Base-by-base conservation (phyloP, 2,329 filamentous ascomycete species). In the Paracamarosporium sp. region DNA sequence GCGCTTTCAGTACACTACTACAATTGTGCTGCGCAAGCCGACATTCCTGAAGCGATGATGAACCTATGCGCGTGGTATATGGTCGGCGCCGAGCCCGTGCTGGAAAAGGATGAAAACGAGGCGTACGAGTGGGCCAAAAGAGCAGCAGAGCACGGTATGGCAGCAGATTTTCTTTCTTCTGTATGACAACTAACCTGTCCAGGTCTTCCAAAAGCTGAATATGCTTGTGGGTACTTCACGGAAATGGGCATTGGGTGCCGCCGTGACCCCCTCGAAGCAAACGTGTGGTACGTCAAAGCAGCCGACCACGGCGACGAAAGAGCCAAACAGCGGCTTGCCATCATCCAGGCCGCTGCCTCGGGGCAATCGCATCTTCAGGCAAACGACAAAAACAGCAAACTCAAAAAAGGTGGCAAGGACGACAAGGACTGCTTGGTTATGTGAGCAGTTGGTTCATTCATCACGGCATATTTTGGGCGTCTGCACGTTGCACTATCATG, bases 31-130 rank as follows among this genome's bases (percentile, higher is more conserved):
- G 95, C 95, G 2, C 91, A 96, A 70, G 84, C 85, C 44, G 92
- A 92, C 1, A 90, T 97, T 70, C 84, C 93, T 0, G 85, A 88
- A 46, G 94, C 93, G 46, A 98, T 98, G 93, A 97, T 99, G 93
- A 94, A 94, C 4, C 83, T 99, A 8, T 99, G 95, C 78, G 95
- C 95, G 11, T 99, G 95, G 95, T 99, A 98, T 76, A 90, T 98
- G 84, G 90, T 98, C 38, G 95, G 95, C 11, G 95, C 95, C 1
- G 90, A 93, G 65, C 93, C 93, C 0, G 88, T 98, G 13, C 80
- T 99, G 22, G 93, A 97, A 59, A 97, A 95, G 78, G 94, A 99
- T 69, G 94, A 98, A 76, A 90, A 90, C 66, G 95, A 99, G 77
- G 95, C 95, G 9, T 98, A 96, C 71, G 93, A 97, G 75, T 99